Base-by-base conservation (phyloP, 2,329 filamentous ascomycete genomes). In the Parastagonospora avenae region DNA sequence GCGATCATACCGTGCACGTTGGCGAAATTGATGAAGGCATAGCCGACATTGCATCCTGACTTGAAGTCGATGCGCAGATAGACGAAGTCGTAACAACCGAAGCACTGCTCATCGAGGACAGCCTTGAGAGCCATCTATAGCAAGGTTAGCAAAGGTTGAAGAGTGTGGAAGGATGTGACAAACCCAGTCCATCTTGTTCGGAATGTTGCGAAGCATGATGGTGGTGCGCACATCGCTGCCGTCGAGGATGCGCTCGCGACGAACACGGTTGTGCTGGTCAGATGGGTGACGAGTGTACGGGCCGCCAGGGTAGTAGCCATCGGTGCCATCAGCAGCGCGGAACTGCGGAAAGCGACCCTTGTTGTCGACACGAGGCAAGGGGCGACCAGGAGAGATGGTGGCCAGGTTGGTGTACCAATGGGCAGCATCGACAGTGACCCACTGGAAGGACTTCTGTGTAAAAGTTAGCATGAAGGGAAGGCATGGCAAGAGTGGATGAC, bases 11-110 rank as follows among this genome's bases (percentile, higher is more conserved):
- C 68, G 6, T 57, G 50, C 0, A 90, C 85, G 71, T 92, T 86
- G 37, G 87, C 84, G 63, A 97, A 97, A 74, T 99, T 97, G 77
- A 99, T 91, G 75, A 97, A 99, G 0, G 92, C 93, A 74, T 97
- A 97, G 39, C 94, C 94, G 51, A 97, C 93, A 70, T 92, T 96
- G 55, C 57, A 68, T 45, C 52, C 70, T 32, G 74, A 74, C 46
- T 72, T 59, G 56, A 73, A 80, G 57, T 85, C 84, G 63, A 97
- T 97, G 33, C 94, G 87, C 45, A 97, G 77, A 71, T 99, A 99
- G 80, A 96, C 86, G 73, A 97, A 97, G 69, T 97, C 92, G 71
- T 95, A 97, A 55, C 88, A 87, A 28, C 91, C 92, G 74, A 82
- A 85, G 71, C 87, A 91, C 12, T 86, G 89, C 56, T 88, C 81